phyloP scores from a whole-genome alignment of 2,329 filamentous ascomycete species.

The Rhinocladiella similis region DNA sequence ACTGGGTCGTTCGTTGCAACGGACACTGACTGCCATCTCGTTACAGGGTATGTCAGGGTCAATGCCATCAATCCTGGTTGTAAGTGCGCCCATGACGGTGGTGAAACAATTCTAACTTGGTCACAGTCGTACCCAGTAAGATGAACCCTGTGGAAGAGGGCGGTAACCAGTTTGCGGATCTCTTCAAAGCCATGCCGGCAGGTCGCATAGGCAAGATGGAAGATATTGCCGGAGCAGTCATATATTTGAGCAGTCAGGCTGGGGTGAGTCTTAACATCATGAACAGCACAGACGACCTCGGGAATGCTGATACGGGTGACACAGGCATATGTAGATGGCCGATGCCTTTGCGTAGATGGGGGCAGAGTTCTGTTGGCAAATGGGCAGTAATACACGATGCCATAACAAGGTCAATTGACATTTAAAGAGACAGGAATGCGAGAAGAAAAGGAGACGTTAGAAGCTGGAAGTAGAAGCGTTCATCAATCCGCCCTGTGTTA shows the following conservation, averaged over 20 bases:
- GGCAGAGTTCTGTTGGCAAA: constrained; percentile 43
- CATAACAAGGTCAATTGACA: background rate
- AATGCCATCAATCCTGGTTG: constrained; percentile 48
- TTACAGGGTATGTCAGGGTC: constrained; percentile 44
- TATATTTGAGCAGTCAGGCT: constrained; percentile 45
- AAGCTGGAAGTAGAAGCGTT: background rate
- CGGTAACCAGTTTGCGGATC: constrained; percentile 42
- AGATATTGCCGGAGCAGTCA: constrained; percentile 45
- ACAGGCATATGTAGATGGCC: constrained; percentile 43
- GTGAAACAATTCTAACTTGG: constrained; percentile 2
- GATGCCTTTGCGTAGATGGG: constrained; percentile 43
- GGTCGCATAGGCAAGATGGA: constrained; percentile 40
- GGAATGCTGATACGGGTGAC: background rate
- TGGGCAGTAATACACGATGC: constrained; percentile 32
- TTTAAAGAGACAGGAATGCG: too few species aligned
- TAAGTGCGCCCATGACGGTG: constrained; percentile 29
- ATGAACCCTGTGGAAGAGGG: constrained; percentile 47
- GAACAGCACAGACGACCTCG: too few species aligned
- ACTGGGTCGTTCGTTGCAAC: background rate
- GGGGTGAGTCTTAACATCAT: constrained; percentile 37
- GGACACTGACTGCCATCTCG: background rate
- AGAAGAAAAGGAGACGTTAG: background rate
- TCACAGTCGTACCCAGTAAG: constrained; percentile 43
- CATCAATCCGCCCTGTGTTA: background rate
- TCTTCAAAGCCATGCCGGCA: constrained; percentile 44